These are phyloP conservation scores for Citrus hindsii DNA, from an alignment of 345 rosid species.

Conservation along the genomic window DNA sequence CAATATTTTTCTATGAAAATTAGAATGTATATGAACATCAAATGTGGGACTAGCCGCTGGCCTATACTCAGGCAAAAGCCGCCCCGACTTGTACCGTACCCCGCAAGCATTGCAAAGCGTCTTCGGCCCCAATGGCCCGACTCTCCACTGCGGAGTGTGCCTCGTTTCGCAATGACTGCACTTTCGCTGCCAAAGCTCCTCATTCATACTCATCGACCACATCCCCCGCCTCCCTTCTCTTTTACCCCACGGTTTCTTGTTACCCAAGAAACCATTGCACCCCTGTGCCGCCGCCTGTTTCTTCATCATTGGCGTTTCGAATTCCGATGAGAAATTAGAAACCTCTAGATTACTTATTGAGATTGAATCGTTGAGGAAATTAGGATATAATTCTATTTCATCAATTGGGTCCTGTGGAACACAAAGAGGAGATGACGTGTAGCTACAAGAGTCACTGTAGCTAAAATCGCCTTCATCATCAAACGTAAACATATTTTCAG, in stretches of 20 bases:
- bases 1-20: not conserved
- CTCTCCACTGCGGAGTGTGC: not conserved
- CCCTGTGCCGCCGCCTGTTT: not conserved
- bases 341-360: not conserved
- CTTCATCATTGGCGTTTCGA: not conserved
- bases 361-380: not conserved
- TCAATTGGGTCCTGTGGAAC: not conserved
- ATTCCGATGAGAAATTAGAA: not conserved
- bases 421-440: not conserved
- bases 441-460: not conserved
- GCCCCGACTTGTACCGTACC: not conserved
- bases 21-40: not conserved
- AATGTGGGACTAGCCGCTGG: not conserved
- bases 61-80: not conserved
- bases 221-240: not conserved
- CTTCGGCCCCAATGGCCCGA: not conserved
- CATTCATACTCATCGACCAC: not conserved
- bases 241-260: not conserved
- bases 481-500: not conserved
- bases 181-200: not conserved
- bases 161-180: not conserved
- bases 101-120: not conserved
- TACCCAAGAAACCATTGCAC: not conserved
- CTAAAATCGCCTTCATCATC: not conserved
- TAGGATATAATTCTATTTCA: not conserved